These are phyloP conservation scores for Madurella mycetomatis DNA, from an alignment of 2,329 filamentous ascomycete genomes.

Conservation along the genomic window DNA sequence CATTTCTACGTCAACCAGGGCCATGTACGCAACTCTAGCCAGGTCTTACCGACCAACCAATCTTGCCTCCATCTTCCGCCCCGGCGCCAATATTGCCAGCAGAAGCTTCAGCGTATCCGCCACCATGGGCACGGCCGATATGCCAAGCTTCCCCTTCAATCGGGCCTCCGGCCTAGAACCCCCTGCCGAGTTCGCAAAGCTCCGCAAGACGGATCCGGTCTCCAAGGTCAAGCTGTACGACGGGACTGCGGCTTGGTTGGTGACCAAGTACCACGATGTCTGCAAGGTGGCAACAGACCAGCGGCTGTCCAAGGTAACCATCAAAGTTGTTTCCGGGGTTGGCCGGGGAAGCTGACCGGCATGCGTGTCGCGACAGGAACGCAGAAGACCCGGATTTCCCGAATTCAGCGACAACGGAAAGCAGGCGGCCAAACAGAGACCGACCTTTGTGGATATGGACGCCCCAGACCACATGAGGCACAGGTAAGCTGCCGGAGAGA, in stretches of 20 bases:
- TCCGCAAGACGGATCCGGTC: conserved; percentile 41
- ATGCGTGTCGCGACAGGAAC: conserved; percentile 28
- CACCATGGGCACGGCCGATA: conserved; percentile 16
- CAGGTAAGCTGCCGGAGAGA: conserved; percentile 28
- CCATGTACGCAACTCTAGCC: too few relatives aligned
- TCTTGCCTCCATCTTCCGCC: background rate
- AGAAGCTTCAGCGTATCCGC: background rate
- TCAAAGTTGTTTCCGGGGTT: too few relatives aligned
- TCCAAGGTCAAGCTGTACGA: conserved; percentile 45
- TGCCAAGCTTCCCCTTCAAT: conserved; percentile 36
- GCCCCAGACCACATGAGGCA: conserved; percentile 44
- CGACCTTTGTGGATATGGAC: conserved; percentile 51
- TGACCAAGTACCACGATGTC: conserved; percentile 45
- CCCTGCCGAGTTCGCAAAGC: conserved; percentile 40
- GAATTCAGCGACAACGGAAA: conserved; percentile 45
- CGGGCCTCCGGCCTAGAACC: conserved; percentile 38
- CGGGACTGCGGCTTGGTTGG: conserved; percentile 43
- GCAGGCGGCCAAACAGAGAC: conserved; percentile 42
- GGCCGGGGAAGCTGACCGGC: too few relatives aligned
- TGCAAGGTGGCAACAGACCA: conserved; percentile 40
- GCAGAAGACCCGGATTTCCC: conserved; percentile 41
- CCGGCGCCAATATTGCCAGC: background rate
- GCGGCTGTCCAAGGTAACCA: conserved; percentile 41
- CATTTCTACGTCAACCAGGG: too few relatives aligned
- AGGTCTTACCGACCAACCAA: background rate